Evolutionary conservation across 176 grass and related monocot species (phyloP).

Genomic region (Musa acuminata): DNA sequence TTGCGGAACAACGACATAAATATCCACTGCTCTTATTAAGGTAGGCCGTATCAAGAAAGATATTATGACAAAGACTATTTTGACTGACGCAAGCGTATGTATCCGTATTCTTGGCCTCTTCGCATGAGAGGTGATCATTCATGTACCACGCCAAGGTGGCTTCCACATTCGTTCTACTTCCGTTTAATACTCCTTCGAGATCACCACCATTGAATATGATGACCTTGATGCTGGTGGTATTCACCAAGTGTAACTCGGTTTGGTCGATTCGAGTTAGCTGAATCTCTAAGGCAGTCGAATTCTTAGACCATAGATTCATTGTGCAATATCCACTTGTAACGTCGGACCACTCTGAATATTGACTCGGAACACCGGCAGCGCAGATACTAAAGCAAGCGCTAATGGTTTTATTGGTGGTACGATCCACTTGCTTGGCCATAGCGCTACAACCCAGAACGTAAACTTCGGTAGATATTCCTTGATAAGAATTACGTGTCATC

Average conservation of each 20-base stretch:
- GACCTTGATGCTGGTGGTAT: no score
- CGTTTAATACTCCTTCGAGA: no score
- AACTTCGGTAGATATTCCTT: neutral
- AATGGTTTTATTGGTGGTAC: neutral
- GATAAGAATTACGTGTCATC: neutral
- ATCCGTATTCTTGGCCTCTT: no score
- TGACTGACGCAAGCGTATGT: no score
- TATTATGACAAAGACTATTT: no score
- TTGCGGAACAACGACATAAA: neutral
- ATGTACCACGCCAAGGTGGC: no score
- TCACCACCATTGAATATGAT: no score
- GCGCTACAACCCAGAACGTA: neutral
- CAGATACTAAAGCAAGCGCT: neutral
- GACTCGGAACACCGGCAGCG: neutral
- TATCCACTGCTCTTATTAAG: neutral
- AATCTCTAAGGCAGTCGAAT: neutral
- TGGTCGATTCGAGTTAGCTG: neutral
- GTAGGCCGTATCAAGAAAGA: accelerated
- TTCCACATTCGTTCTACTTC: no score
- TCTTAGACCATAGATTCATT: accelerated
- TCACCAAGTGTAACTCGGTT: no score
- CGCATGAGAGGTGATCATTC: no score
- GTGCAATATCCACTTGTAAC: neutral
- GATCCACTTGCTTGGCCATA: neutral
- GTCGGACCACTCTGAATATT: no score